Percentiles rank a stretch among this genome's conserved stretches.
phyloP scores from a whole-genome alignment of 2,329 filamentous ascomycete species.

The Hypoxylon sp. region DNA sequence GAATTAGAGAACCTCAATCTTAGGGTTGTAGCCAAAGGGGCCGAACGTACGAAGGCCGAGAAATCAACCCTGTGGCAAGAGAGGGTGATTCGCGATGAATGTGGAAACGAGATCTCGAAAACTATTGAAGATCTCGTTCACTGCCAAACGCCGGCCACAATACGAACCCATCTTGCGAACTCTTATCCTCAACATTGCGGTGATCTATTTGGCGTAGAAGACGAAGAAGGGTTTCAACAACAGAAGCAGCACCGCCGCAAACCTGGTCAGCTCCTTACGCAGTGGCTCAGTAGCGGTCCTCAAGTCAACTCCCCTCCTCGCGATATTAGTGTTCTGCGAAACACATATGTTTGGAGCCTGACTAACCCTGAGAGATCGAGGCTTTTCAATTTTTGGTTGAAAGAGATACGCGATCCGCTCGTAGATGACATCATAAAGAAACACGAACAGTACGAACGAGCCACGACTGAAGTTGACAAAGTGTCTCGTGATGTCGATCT shows the following conservation, averaged over 20 bases:
- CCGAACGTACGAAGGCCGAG: conserved; percentile 59
- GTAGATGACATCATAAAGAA: conserved; percentile 31
- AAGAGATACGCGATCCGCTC: conserved; percentile 44
- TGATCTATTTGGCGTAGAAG: conserved; percentile 50
- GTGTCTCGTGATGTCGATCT: conserved; percentile 51
- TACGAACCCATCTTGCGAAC: conserved; percentile 45
- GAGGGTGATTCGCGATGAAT: conserved; percentile 34
- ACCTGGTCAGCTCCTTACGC: conserved; percentile 35
- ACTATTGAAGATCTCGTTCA: conserved; percentile 30
- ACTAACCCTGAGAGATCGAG: conserved; percentile 44
- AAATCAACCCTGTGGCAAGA: conserved; percentile 53
- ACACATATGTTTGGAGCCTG: conserved; percentile 44
- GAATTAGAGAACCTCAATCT: conserved; percentile 67
- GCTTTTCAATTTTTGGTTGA: conserved; percentile 53
- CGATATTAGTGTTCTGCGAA: conserved; percentile 31
- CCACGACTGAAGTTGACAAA: conserved; percentile 50
- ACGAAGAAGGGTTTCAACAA: conserved; percentile 49
- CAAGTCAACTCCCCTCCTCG: conserved; percentile 43
- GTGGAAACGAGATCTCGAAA: conserved; percentile 12
- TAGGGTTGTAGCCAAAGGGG: conserved; percentile 53
- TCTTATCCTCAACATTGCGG: conserved; percentile 45
- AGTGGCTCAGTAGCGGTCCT: conserved; percentile 18
- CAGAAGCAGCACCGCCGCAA: conserved; percentile 37
- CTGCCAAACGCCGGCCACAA: conserved; percentile 32
- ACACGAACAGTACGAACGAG: conserved; percentile 30